These are phyloP conservation scores for Aspergillus panamensis DNA, from an alignment of 495 filamentous ascomycete genomes.

Conservation along the genomic window DNA sequence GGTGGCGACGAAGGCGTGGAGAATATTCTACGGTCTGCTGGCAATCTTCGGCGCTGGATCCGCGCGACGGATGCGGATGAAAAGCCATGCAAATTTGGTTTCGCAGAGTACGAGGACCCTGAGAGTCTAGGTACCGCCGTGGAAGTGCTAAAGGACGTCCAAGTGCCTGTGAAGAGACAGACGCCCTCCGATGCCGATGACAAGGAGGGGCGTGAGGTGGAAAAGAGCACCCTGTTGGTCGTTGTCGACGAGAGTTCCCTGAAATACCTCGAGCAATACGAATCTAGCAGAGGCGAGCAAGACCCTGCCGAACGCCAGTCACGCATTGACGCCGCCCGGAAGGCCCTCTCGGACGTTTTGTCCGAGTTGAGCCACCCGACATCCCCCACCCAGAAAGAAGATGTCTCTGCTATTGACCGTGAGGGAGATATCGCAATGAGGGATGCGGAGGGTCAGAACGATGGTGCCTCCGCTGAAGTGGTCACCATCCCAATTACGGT, in stretches of 20 bases:
- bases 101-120: conserved; percentile 93
- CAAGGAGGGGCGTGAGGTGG: conserved; percentile 56
- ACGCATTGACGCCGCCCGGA: conserved; percentile 64
- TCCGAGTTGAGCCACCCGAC: conserved; percentile 68
- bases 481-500: conserved; percentile 85
- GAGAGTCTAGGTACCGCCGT: conserved; percentile 84
- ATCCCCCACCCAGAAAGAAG: conserved; percentile 47
- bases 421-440: conserved; percentile 73
- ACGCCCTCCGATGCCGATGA: conserved; percentile 42
- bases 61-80: conserved; percentile 75
- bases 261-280: conserved; percentile 78
- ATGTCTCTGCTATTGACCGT: conserved; percentile 46
- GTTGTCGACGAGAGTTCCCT: conserved; percentile 76
- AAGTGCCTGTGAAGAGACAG: conserved; percentile 79
- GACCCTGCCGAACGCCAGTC: conserved; percentile 62
- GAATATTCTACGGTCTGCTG: conserved; percentile 71
- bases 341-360: conserved; percentile 60
- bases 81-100: conserved; percentile 86
- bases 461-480: conserved; percentile 61
- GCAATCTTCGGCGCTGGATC: conserved; percentile 80
- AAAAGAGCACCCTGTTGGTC: conserved; percentile 68
- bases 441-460: conserved; percentile 54
- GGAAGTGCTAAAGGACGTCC: conserved; percentile 79
- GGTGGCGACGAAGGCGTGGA: conserved; percentile 82
- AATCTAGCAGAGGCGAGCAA: conserved; percentile 60